Base-by-base conservation (phyloP, 768 basidiomycete genomes). In the Amanita subjunquillea region DNA sequence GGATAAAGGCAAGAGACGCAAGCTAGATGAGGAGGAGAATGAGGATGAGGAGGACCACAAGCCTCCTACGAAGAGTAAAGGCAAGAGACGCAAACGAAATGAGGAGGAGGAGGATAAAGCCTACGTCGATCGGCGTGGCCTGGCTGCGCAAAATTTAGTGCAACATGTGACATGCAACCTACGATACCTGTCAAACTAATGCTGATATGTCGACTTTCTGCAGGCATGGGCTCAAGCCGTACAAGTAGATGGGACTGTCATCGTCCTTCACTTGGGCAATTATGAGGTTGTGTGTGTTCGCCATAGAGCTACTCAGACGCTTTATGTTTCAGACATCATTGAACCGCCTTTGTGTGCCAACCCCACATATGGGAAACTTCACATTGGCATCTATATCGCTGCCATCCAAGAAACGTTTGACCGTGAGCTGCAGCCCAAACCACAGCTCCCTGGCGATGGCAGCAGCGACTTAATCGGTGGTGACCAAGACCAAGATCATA, bases 281-380 rank as follows among this genome's bases (percentile, higher is more conserved):
- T 44, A 57, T n/a, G n/a, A n/a, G n/a, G n/a, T n/a, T n/a, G n/a
- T n/a, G n/a, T 47, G 56, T 12, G 25, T 60, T n/a, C 58, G 59
- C 36, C 55, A 60, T 51, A 58, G 59, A 37, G 25, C 8, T 3
- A 47, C 59, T 46, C 56, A 57, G 29, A 60, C 58, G 3, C 58
- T 60, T 2, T 60, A 55, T 25, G 53, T 60, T 6, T 60, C 59
- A 2, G 47, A 48, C 12, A 23, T 60, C 25, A 55, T 60, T 6
- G 49, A 53, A 42, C 56, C 56, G 17, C 46, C 45, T 25, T 15
- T n/a, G 1, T 60, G 62, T 40, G 12, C 36, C 3, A 30, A 59
- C 8, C 58, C 60, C 12, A 38, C 43, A 25, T 61, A 60, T 49
- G 54, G 57, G n/a, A n/a, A 60, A 59, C 56, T 59, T 36, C 59